Conservation (phyloP, 2,329 filamentous ascomycete genomes). For the Trichoderma sp. region DNA sequence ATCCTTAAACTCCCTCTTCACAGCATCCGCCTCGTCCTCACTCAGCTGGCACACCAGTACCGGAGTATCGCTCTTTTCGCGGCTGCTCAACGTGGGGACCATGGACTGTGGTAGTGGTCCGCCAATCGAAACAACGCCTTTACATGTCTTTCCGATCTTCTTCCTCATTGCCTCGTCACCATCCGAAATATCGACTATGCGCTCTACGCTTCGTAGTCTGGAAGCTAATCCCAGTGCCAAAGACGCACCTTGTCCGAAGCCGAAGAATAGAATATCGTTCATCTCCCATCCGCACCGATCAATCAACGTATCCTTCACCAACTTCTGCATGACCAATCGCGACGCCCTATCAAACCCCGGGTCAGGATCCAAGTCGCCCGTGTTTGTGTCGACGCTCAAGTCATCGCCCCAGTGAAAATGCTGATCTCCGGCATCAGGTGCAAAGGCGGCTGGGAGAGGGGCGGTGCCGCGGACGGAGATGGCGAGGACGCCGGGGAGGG, state of each 20-base stretch:
- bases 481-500: constrained; percentile 74
- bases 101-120: constrained; percentile 57
- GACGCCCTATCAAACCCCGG: constrained; percentile 59
- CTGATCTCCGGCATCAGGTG: constrained; percentile 31
- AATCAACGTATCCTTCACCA: constrained; percentile 56
- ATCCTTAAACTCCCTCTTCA: constrained; percentile 66
- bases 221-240: constrained; percentile 59
- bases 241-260: constrained; percentile 68
- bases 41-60: constrained; percentile 63
- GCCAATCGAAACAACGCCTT: constrained; percentile 65
- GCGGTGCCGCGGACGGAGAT: constrained; percentile 72
- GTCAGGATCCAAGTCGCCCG: constrained; percentile 60
- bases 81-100: constrained; percentile 46
- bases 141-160: constrained; percentile 37
- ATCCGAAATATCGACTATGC: constrained; percentile 39
- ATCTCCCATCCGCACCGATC: constrained; percentile 59
- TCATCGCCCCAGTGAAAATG: constrained; percentile 71
- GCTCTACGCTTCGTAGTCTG: constrained; percentile 40
- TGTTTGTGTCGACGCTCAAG: constrained; percentile 51
- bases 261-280: constrained; percentile 63
- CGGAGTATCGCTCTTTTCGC: constrained; percentile 62
- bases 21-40: constrained; percentile 60
- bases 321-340: constrained; percentile 47
- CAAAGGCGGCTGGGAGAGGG: constrained; percentile 67
- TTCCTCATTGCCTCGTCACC: background rate